Evolutionary conservation across 306 rosid species (phyloP).

Genomic region (Hippophae tibetana): DNA sequence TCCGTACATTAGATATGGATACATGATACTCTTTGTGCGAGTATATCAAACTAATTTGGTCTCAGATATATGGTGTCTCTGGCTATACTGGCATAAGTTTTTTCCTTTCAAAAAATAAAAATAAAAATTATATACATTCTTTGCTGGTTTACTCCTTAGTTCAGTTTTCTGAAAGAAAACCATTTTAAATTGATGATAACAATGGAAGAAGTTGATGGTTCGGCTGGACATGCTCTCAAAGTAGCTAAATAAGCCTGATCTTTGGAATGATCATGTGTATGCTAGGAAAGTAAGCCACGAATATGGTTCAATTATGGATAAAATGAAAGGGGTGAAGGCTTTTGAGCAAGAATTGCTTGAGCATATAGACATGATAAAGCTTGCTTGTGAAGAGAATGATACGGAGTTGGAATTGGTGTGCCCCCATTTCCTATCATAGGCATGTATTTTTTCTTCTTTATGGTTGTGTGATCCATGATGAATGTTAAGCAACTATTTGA

Average conservation of each 20-base stretch:
- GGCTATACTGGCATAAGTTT: neutral
- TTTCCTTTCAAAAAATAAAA: no score
- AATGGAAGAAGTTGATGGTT: conserved; percentile 77
- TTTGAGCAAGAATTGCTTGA: conserved; percentile 75
- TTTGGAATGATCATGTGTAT: conserved; percentile 74
- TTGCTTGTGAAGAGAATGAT: conserved; percentile 75
- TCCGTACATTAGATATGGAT: no score
- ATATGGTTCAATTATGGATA: conserved; percentile 74
- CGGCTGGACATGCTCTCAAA: conserved; percentile 54
- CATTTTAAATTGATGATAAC: conserved; percentile 21
- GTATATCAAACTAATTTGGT: no score
- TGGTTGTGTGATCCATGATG: conserved; percentile 4
- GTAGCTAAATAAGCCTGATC: conserved; percentile 55
- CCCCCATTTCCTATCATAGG: conserved; percentile 57
- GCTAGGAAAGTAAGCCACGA: conserved; percentile 76
- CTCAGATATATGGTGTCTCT: neutral
- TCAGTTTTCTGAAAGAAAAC: neutral
- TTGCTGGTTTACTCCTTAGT: conserved; percentile 3
- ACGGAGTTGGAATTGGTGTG: conserved; percentile 91
- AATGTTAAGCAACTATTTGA: neutral
- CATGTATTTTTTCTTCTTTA: conserved; percentile 49
- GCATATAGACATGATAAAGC: conserved; percentile 85
- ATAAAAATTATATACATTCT: neutral
- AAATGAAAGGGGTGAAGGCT: conserved; percentile 69
- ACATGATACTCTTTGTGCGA: no score